Evolutionary conservation across 306 rosid species (phyloP), one percentile per base, ranked within the genome.

Genomic region (Styphnolobium japonicum): DNA sequence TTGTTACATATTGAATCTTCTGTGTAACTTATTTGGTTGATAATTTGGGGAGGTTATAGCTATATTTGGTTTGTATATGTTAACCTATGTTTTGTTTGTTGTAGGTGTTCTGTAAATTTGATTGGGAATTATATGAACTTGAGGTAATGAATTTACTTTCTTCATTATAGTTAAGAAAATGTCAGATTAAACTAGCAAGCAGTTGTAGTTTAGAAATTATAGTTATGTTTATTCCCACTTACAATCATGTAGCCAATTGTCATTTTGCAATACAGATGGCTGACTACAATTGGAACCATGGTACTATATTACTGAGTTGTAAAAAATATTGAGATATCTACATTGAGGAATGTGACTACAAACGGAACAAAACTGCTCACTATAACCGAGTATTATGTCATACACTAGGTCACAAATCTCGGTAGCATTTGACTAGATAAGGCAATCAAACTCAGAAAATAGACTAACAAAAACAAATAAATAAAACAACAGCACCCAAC

Each of bases 101-200:
- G 91, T 85, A 91, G 98, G 78, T 93, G 55, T 87, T 87, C 84
- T 89, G 94, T 75, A 94, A 89, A 69, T 93, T 91, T 89, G 98
- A 93, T 87, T 93, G 97, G 98, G 98, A 91, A 55, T 80, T 93
- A 31, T 97, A 93, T 55, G 97, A 93, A 71, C 83, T 89, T 39
- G 92, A 93, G 98, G 97, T 93, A 88, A 75, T 2, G 43, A 66
- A 60, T 64, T 75, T 11, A 40, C 70, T 58, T 58, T 80, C 14
- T 62, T 36, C 29, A 62, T 69, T 65, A 33, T 67, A 31, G 14
- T 81, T 14, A 71, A 58, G 45, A 60, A 58, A 33, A 25, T 49
- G n/a, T 37, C 53, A 42, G 11, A 71, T 53, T 55, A 39, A 75
- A 48, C 63, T 29, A 66, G 33, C 76, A 77, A 55, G 61, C 45